Evolutionary conservation across 1,284 basidiomycete species (phyloP).

Genomic region (Earliella scabrosa): DNA sequence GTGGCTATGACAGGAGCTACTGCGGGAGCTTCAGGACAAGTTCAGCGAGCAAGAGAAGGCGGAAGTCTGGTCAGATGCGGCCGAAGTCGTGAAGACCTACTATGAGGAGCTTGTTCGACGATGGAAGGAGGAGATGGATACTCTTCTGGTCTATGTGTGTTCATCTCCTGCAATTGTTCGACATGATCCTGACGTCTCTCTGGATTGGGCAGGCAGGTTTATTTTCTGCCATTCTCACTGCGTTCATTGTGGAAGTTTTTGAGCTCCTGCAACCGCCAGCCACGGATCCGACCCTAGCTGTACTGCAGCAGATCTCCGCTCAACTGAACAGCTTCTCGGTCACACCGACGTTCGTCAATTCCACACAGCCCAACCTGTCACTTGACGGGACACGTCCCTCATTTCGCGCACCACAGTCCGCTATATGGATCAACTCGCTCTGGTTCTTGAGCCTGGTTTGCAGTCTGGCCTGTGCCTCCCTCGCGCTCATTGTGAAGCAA

Average conservation of each 20-base stretch:
- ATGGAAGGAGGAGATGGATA: conserved; percentile 17
- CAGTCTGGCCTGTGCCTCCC: background rate
- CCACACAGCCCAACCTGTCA: no score
- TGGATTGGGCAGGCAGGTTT: no score
- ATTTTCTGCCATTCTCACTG: no score
- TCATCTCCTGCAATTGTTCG: no score
- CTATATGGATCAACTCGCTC: background rate
- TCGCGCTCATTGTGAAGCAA: conserved; percentile 3
- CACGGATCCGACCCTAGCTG: background rate
- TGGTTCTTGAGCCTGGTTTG: conserved; percentile 10
- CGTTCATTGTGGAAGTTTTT: no score
- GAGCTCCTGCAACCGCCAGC: no score
- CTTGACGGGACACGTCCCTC: no score
- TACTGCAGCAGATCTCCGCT: conserved; percentile 4
- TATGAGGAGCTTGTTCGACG: conserved; percentile 7
- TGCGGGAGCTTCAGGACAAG: no score
- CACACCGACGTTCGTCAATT: conserved; percentile 9
- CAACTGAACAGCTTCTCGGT: conserved; percentile 12
- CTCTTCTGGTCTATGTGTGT: conserved; percentile 16
- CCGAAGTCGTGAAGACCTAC: background rate
- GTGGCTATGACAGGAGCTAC: no score
- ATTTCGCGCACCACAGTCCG: no score
- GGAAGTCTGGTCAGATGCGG: background rate
- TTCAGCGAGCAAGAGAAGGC: background rate
- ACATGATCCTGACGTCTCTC: no score